phyloP scores from a whole-genome alignment of 306 rosid genomes.

The Arachis hypogaea region DNA sequence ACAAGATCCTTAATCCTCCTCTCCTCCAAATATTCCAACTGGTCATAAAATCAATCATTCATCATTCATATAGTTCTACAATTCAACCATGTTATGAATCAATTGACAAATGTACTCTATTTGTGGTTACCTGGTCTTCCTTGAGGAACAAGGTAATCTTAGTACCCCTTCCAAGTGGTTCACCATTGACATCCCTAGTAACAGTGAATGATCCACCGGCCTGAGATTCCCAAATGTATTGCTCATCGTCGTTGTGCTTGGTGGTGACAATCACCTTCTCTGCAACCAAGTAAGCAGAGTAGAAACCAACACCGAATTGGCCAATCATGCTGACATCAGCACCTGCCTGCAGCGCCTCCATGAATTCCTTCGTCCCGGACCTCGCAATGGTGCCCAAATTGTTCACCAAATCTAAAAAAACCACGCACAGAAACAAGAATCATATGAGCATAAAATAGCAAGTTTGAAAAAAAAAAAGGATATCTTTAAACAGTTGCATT shows the following conservation, averaged over 20 bases:
- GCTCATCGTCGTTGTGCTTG: conserved; percentile 71
- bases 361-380: conserved; percentile 67
- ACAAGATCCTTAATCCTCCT: conserved; percentile 68
- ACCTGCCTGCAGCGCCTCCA: conserved; percentile 32
- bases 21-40: conserved; percentile 72
- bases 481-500: background rate
- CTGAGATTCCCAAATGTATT: conserved; percentile 67
- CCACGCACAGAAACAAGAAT: background rate
- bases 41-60: background rate
- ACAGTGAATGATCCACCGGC: conserved; percentile 72
- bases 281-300: conserved; percentile 62
- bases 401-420: conserved; percentile 56
- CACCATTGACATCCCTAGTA: conserved; percentile 57
- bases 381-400: conserved; percentile 66
- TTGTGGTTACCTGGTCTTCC: conserved; percentile 59
- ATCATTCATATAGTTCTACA: no score
- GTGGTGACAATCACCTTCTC: conserved; percentile 66
- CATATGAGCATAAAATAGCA: background rate
- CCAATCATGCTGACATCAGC: conserved; percentile 76
- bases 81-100: background rate
- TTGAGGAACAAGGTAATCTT: conserved; percentile 65
- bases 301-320: conserved; percentile 70
- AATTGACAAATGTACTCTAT: no score
- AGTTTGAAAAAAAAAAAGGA: no score
- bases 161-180: conserved; percentile 67